Conservation (phyloP, 1,139 yeast species). For the Torulaspora globosa region DNA sequence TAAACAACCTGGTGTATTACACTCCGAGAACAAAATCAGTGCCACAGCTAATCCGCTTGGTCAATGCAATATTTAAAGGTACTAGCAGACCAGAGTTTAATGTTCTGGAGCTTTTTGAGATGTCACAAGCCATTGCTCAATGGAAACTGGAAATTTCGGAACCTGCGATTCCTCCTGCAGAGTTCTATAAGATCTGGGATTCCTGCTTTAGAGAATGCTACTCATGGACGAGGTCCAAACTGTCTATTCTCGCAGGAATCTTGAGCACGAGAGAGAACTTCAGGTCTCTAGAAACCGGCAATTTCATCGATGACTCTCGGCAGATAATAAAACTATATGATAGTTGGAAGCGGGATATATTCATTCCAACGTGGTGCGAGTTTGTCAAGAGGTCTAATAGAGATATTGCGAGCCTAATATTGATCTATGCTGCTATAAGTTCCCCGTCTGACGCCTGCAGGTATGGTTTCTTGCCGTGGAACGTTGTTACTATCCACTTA, state of each 20-base stretch:
- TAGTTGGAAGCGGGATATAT: constrained; percentile 23
- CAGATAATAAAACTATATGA: constrained; percentile 15
- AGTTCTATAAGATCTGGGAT: constrained; percentile 29
- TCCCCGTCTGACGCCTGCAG: constrained; percentile 6
- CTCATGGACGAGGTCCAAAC: constrained; percentile 25
- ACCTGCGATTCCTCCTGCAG: constrained; percentile 24
- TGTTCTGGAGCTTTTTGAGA: constrained; percentile 19
- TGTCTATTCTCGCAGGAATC: constrained; percentile 30
- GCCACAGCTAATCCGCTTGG: constrained; percentile 14
- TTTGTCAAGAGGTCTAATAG: constrained; percentile 10
- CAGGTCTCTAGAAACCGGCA: constrained; percentile 17
- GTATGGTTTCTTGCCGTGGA: constrained; percentile 18
- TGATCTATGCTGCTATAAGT: constrained; percentile 18
- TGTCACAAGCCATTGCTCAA: constrained; percentile 23
- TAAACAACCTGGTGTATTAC: constrained; percentile 29
- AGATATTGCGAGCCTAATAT: constrained; percentile 10
- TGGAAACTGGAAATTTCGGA: constrained; percentile 36
- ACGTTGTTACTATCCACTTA: constrained; percentile 16
- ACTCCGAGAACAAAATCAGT: constrained; percentile 24
- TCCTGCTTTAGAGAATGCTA: constrained; percentile 14
- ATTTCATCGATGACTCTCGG: constrained; percentile 29
- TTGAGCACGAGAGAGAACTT: constrained; percentile 22
- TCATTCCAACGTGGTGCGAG: constrained; percentile 26
- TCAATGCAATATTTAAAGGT: constrained; percentile 20
- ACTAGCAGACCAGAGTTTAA: constrained; percentile 15